A percentile compares a stretch with the other conserved stretches of the same genome.
phyloP scores from a whole-genome alignment of 2,329 filamentous ascomycete species.

The Fusarium chaquense region DNA sequence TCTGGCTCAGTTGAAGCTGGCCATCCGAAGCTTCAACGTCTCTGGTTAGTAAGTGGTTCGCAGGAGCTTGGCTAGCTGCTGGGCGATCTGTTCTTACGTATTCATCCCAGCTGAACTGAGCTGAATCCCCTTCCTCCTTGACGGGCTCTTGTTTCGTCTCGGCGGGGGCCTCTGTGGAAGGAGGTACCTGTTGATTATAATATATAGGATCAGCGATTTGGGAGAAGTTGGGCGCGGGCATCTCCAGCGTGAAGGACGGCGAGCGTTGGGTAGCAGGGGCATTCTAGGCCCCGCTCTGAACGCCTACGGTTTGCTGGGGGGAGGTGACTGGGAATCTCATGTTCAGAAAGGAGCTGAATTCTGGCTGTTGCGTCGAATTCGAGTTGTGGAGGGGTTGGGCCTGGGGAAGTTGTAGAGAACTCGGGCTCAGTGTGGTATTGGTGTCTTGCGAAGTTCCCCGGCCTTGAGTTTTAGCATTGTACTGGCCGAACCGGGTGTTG shows the following conservation, averaged over 20 bases:
- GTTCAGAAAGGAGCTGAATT: neutral
- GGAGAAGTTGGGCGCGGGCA: neutral
- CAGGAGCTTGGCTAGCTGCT: neutral
- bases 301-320: neutral
- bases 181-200: neutral
- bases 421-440: neutral
- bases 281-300: conserved; percentile 26
- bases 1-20: neutral
- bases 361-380: neutral
- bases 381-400: neutral
- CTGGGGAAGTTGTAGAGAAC: neutral
- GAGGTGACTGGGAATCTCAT: neutral
- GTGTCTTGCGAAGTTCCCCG: neutral
- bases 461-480: neutral
- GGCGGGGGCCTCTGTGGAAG: neutral
- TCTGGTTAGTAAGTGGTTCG: neutral
- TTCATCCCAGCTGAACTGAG: neutral
- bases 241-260: neutral
- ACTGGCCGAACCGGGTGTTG: conserved; percentile 11
- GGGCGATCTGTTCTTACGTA: conserved; percentile 11
- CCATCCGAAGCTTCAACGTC: neutral
- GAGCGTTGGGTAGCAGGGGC: conserved; percentile 15
- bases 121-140: neutral
- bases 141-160: neutral
- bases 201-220: neutral